phyloP scores from a whole-genome alignment of 768 basidiomycete species.

The Xerocomus spinulosus region DNA sequence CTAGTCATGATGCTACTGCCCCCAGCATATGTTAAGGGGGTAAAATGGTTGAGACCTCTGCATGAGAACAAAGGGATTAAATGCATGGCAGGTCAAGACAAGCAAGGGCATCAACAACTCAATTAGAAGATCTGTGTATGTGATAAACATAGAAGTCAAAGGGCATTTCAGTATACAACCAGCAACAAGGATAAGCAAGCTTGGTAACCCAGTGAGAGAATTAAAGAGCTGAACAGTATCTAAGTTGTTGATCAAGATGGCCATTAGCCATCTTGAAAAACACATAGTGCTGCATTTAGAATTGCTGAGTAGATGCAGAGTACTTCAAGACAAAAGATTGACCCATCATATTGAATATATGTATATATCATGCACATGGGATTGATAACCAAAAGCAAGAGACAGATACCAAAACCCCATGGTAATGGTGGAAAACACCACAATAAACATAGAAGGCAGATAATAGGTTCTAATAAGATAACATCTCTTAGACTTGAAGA shows the following conservation, averaged over 20 bases:
- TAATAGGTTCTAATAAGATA: too few relatives aligned
- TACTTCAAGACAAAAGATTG: background rate
- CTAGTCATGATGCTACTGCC: slow-evolving; percentile 13
- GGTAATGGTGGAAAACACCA: too few relatives aligned
- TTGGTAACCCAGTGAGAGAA: slow-evolving; percentile 9
- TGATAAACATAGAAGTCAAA: slow-evolving; percentile 22
- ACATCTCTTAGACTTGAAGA: too few relatives aligned
- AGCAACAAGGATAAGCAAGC: slow-evolving; percentile 10
- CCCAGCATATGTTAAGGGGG: slow-evolving; percentile 30
- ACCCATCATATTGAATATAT: too few relatives aligned
- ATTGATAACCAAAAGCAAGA: too few relatives aligned
- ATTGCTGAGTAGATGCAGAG: background rate
- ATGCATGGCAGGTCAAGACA: too few relatives aligned
- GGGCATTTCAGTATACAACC: too few relatives aligned
- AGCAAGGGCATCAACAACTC: slow-evolving; percentile 25
- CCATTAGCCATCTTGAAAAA: background rate
- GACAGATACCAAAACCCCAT: too few relatives aligned
- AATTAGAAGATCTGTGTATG: slow-evolving; percentile 22
- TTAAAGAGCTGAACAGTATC: slow-evolving; percentile 36
- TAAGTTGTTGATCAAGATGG: slow-evolving; percentile 28
- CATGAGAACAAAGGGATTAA: slow-evolving; percentile 12
- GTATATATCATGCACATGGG: too few relatives aligned
- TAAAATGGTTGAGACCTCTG: slow-evolving; percentile 6
- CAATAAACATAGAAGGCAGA: too few relatives aligned
- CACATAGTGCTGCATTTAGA: background rate